Base-by-base conservation (phyloP, 2,329 filamentous ascomycete species). In the Colletotrichum incanum region DNA sequence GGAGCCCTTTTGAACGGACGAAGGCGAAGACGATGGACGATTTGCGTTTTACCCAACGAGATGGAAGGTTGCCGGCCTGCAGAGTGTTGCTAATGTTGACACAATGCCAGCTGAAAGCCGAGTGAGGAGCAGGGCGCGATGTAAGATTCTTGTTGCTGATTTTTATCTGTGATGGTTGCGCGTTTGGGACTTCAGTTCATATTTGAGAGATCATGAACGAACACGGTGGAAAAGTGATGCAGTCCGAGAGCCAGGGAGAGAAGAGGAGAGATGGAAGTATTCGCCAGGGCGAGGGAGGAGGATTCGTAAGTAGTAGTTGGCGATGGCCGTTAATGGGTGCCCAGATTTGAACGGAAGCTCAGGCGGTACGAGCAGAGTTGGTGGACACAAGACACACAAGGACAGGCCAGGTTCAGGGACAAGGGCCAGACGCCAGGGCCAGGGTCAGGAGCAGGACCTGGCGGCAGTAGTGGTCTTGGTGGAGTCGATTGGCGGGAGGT, bases 401-500 rank as follows among this genome's bases (percentile, higher is more conserved):
- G 64, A 45, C 37, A 64, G 65, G 31, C 58, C 69, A 69, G 65
- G 69, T 64, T 59, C 65, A 63, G 69, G 69, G 65, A 60, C 65
- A 72, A 37, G 69, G 69, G 65, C 69, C 52, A 45, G 65, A 37
- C 52, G 69, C 65, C 65, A 69, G 59, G 65, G 69, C 41, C 69
- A 72, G 69, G 69, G 69, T 41, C 59, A 68, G 65, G 31, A 60
- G 58, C 45, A 72, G 59, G 65, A 69, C 52, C 65, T 69, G 59
- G 31, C 65, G 65, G 69, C 59, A 54, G 65, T 64, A 72, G 59
- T 64, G 65, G 59, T 69, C 43, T 69, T 37, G 45, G 54, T 69
- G 69, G 69, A 60, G 68, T 64, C 59, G 69, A 59, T 72, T 60
- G 65, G 65, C 59, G 69, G 69, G 59, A 69, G 65, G 69, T 68